Conservation (phyloP, 1,284 basidiomycete genomes). For the Entoloma clypeatum region DNA sequence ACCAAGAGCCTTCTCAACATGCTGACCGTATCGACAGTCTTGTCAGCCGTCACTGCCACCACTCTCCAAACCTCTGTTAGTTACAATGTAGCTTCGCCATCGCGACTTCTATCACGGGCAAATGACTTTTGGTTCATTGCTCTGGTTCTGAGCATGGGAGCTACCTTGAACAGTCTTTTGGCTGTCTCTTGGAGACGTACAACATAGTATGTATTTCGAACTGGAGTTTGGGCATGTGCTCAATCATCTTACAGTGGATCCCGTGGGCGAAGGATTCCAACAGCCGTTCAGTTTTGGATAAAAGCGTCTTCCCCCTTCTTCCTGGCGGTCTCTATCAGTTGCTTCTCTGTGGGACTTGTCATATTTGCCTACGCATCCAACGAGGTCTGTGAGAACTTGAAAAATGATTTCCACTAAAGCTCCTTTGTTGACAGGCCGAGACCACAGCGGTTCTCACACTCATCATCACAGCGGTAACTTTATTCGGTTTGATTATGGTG, state of each 20-base stretch:
- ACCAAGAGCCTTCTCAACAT: conserved; percentile 50
- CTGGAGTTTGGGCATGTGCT: not conserved
- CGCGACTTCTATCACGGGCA: conserved; percentile 29
- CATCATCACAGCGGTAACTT: conserved; percentile 12
- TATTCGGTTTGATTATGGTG: conserved; percentile 13
- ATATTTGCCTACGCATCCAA: conserved; percentile 49
- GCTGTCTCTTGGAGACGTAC: conserved; percentile 59
- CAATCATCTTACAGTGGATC: conserved; percentile 10
- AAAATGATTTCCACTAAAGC: not conserved
- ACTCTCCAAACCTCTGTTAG: conserved; percentile 48
- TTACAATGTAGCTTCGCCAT: not conserved
- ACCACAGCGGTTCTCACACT: conserved; percentile 12
- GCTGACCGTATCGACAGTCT: conserved; percentile 53
- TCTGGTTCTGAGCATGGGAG: conserved; percentile 57
- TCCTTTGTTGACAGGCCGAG: not conserved
- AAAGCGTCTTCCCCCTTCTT: conserved; percentile 31
- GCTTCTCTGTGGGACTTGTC: conserved; percentile 53
- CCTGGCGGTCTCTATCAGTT: conserved; percentile 54
- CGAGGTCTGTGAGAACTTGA: conserved; percentile 30
- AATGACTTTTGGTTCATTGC: conserved; percentile 63
- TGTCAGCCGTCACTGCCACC: conserved; percentile 33
- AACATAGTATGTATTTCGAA: conserved; percentile 46
- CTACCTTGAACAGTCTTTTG: conserved; percentile 56
- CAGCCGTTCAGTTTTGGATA: conserved; percentile 16
- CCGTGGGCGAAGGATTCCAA: conserved; percentile 10